Evolutionary conservation across 495 filamentous ascomycete species (phyloP), one percentile per base, ranked within the genome.

Genomic region (Penicillium mononematosum): DNA sequence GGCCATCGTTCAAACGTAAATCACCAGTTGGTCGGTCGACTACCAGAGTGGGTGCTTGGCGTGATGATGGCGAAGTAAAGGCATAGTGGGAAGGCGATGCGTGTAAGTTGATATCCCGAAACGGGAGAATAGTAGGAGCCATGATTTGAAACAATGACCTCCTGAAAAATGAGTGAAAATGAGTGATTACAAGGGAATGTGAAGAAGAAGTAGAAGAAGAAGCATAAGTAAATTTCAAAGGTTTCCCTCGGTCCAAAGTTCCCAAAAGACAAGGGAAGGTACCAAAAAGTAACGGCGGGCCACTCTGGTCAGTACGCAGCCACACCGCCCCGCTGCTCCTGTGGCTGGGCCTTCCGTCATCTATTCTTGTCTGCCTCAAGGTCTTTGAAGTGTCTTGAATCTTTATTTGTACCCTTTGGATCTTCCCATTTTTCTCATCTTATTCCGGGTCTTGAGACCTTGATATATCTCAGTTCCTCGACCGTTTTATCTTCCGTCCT

Each of bases 31-130:
- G 94, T 41, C 94, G 84, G 60, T 95, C 91, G 46, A 98, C 81
- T 25, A 95, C 86, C 16, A 98, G 82, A 11, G 91, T 88, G 10
- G 90, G 90, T 29, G 91, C 85, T 70, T 88, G 84, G 57, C 92
- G 93, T 12, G 91, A 91, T 4, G 95, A 98, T 10, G 94, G 95
- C 2, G 94, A 98, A 20, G 89, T 90, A 75, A 98, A 98, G 62
- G 91, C 91, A 81, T 98, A 98, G 67, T 93, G 86, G 55, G 92
- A 91, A 53, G 88, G 75, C 2, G 94, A 93, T 43, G 90, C 86
- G 67, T 96, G 90, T 74, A 98, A 83, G 71, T 96, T 98, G 79
- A 98, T 92, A 80, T 98, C 94, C 64, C 93, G 83, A 71, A 92
- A 98, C 8, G 94, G 94, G 59, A 92, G 81, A 42, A 85, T 74